Evolutionary conservation across 2,329 filamentous ascomycete genomes (phyloP), one percentile per base, ranked within the genome.

Genomic region (Paraconiothyrium sp.): DNA sequence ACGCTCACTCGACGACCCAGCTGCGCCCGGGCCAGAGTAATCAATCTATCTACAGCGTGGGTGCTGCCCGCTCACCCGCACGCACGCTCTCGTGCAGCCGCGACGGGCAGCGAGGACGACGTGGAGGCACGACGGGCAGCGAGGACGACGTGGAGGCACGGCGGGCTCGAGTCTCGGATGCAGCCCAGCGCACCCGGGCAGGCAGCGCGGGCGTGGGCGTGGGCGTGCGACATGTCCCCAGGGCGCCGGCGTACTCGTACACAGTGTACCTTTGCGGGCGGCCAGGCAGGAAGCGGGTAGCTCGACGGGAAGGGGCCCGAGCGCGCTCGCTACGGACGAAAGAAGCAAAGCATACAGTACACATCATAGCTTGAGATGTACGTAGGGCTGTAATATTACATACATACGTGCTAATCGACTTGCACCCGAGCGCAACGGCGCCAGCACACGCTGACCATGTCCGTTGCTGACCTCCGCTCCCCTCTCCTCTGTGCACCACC

Each of bases 31-130:
- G 62, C 63, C 49, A 59, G 56, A 62, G 61, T 44, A 62, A 59
- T 68, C 68, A 63, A 64, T 66, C 60, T 13, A 24, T 24, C 4
- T 60, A 61, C 59, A 64, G 22, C 35, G 55, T 60, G 61, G 61
- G 67, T 60, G 61, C 65, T 60, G 61, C 65, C 65, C 66, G 67
- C 59, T 65, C 70, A 65, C 60, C 67, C 67, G 70, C 65, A 62
- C 46, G 10, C 54, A 35, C 67, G 35, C 20, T 20, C 20, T 20
- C 20, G 20, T 20, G 20, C 20, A 20, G 20, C 20, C 20, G 20
- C 20, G 20, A 20, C 20, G 20, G 20, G 20, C 20, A 20, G 20
- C 20, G 20, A 14, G 11, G 35, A 35, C 34, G 34, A 35, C 34
- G 11, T 1, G 5, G 35, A 14, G 9, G 16, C 4, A 39, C 5